Evolutionary conservation across 2,329 filamentous ascomycete genomes (phyloP), one percentile per base, ranked within the genome.

Genomic region (Trichoderma sp.): DNA sequence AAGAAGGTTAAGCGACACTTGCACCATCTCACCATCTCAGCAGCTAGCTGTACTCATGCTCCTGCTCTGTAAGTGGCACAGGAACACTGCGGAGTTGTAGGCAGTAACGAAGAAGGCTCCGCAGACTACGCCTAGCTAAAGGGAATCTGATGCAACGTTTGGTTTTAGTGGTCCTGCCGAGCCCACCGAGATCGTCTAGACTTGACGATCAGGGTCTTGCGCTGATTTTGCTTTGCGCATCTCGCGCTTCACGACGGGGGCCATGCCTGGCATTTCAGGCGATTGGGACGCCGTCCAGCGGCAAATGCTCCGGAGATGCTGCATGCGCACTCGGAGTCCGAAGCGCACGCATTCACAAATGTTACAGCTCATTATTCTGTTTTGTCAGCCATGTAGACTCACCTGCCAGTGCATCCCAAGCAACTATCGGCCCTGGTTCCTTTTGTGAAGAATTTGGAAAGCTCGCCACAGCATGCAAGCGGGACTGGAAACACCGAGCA

Each of bases 151-250:
- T 63, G 66, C 66, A 68, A 56, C 58, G 51, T 63, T 26, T 63
- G 37, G 46, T 43, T 51, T 49, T 26, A 18, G 58, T 49, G 66
- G 43, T 28, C 37, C 58, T 21, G 8, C n/a, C 63, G 34, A 43
- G 63, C 63, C 51, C 46, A 56, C 66, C 58, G 58, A 68, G 66
- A 68, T 61, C 32, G 26, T 39, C 52, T 56, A 26, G 49, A 24
- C 21, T 59, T 56, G 66, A 37, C 34, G 66, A 68, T 68, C 66
- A 68, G 66, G 56, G 66, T 68, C 66, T 59, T 55, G 60, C 14
- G 58, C 18, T 39, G 26, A 60, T 67, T 66, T 58, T 43, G 46
- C 65, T n/a, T 52, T 37, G 55, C 58, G 66, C 66, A 61, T 61
- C 58, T 56, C 58, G 66, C 58, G 66, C 66, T 68, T 52, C 34